Conservation (phyloP, 768 basidiomycete species). For the Coprinopsis sp. region DNA sequence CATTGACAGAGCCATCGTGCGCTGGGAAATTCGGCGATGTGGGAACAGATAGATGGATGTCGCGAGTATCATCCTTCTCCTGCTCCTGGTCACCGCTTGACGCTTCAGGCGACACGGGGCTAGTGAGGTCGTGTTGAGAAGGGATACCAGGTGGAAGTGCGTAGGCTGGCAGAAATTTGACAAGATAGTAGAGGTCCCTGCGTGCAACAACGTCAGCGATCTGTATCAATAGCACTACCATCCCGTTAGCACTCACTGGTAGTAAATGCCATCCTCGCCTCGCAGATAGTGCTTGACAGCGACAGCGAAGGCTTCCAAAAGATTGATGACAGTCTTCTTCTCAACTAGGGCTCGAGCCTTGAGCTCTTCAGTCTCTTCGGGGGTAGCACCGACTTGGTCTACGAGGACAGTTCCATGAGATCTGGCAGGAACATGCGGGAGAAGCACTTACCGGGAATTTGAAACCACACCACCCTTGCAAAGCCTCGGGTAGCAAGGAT, state of each 20-base stretch:
- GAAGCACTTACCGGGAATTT: constrained; percentile 47
- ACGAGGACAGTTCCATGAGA: background rate
- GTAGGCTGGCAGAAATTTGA: constrained; percentile 70
- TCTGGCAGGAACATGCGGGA: background rate
- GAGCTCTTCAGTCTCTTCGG: constrained; percentile 23
- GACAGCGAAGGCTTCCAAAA: constrained; percentile 61
- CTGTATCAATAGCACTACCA: background rate
- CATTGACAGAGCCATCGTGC: no score
- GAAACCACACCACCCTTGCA: constrained; percentile 63
- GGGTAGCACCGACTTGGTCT: constrained; percentile 18
- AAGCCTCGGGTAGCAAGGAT: constrained; percentile 52
- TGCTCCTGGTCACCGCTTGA: background rate
- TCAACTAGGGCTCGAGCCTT: constrained; percentile 51
- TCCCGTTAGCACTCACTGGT: constrained; percentile 26
- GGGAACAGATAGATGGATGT: background rate
- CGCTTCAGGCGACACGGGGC: constrained; percentile 8
- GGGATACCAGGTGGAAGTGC: constrained; percentile 47
- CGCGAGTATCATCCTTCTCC: background rate
- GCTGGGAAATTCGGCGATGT: background rate
- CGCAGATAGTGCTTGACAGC: constrained; percentile 69
- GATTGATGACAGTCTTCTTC: constrained; percentile 65
- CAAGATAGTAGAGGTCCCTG: constrained; percentile 61
- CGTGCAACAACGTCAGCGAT: background rate
- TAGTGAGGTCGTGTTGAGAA: constrained; percentile 21
- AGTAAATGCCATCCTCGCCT: constrained; percentile 50